Conservation (phyloP, 192 early-diverging fungal genomes). For the Backusella circina region DNA sequence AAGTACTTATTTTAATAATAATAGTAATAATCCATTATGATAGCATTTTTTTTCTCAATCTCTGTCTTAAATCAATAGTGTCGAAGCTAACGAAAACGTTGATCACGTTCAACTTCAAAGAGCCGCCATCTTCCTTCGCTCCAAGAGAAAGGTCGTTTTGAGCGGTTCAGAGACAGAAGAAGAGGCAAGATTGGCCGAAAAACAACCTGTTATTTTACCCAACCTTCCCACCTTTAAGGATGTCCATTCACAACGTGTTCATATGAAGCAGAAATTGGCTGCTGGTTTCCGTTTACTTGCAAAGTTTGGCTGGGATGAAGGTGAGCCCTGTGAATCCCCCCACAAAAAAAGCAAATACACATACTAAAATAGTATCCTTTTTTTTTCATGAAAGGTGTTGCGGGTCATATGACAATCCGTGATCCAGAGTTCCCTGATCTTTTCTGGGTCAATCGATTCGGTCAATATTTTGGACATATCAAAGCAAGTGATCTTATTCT, state of each 20-base stretch:
- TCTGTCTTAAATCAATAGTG: neutral
- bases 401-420: constrained; percentile 57
- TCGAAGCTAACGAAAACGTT: neutral
- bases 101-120: neutral
- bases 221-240: constrained; percentile 38
- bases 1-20: neutral
- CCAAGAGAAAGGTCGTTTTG: constrained; percentile 23
- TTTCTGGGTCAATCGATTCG: constrained; percentile 64
- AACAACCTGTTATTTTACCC: constrained; percentile 42
- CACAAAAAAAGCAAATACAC: no score
- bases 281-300: constrained; percentile 56
- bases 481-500: constrained; percentile 53
- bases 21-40: no score
- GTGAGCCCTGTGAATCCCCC: no score
- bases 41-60: no score
- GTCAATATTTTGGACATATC: constrained; percentile 50
- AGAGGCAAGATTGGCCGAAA: constrained; percentile 38
- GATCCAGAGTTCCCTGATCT: constrained; percentile 56
- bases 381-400: no score
- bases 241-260: constrained; percentile 48
- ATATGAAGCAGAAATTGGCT: constrained; percentile 55
- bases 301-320: constrained; percentile 55
- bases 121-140: constrained; percentile 17
- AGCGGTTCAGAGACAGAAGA: constrained; percentile 35
- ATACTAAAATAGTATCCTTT: no score